Conservation (phyloP, 768 basidiomycete species). For the Mycena amicta region DNA sequence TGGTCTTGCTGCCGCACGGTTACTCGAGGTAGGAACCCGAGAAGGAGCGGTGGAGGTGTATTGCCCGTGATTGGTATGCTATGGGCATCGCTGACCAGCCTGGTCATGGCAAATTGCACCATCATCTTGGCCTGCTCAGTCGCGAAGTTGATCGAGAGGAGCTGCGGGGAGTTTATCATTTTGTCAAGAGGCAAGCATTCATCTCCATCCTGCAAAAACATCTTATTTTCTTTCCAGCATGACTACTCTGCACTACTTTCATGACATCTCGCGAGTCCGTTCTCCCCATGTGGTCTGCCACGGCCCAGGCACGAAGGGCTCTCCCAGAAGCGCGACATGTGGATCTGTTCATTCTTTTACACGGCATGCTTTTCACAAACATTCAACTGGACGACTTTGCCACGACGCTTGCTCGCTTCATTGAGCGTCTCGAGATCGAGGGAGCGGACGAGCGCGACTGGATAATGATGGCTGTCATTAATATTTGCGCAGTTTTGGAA, state of each 20-base stretch:
- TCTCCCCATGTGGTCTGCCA: slow-evolving; percentile 81
- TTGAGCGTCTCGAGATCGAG: slow-evolving; percentile 85
- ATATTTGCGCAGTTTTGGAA: slow-evolving; percentile 81
- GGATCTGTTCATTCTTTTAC: slow-evolving; percentile 88
- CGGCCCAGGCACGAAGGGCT: slow-evolving; percentile 72
- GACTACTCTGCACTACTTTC: slow-evolving; percentile 89
- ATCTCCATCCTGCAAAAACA: neutral
- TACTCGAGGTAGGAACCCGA: slow-evolving; percentile 88
- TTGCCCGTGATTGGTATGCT: slow-evolving; percentile 93
- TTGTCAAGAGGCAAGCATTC: slow-evolving; percentile 80
- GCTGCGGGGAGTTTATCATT: slow-evolving; percentile 87
- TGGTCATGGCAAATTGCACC: slow-evolving; percentile 92
- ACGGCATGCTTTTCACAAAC: slow-evolving; percentile 97
- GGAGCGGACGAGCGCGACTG: slow-evolving; percentile 84
- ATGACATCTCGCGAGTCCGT: slow-evolving; percentile 87
- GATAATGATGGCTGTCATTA: slow-evolving; percentile 94
- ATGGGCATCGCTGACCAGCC: slow-evolving; percentile 86
- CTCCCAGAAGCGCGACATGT: slow-evolving; percentile 72
- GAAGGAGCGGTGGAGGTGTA: slow-evolving; percentile 87
- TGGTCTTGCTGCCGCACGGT: slow-evolving; percentile 78
- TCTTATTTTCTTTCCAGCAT: slow-evolving; percentile 54
- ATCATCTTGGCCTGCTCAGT: slow-evolving; percentile 87
- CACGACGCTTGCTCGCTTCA: slow-evolving; percentile 77
- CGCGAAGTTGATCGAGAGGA: slow-evolving; percentile 85
- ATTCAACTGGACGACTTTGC: slow-evolving; percentile 93